phyloP scores from a whole-genome alignment of 75 land plant species.

The Pinus tabuliformis region DNA sequence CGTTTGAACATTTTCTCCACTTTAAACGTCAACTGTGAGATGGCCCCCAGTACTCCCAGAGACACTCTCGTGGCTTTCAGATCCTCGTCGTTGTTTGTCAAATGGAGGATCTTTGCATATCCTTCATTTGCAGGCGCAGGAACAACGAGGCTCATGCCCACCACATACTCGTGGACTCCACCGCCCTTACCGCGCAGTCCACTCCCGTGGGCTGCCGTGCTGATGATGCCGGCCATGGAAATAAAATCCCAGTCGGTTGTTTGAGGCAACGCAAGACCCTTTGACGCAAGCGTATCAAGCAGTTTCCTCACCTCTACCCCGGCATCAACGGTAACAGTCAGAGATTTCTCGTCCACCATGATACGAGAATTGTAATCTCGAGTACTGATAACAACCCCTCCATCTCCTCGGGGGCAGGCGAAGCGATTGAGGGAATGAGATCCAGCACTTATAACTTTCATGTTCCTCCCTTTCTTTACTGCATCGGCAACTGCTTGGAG shows the following conservation, averaged over 20 bases:
- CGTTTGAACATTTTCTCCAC: slow-evolving; percentile 18
- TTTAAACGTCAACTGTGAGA: slow-evolving; percentile 13
- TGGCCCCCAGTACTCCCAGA: slow-evolving; percentile 15
- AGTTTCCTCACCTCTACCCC: slow-evolving; percentile 12
- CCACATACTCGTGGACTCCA: slow-evolving; percentile 43
- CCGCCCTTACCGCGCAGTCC: slow-evolving; percentile 32
- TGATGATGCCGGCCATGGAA: slow-evolving; percentile 33
- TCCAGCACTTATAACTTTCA: slow-evolving; percentile 19
- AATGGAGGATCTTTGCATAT: slow-evolving; percentile 36
- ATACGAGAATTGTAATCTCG: slow-evolving; percentile 8
- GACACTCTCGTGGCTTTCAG: slow-evolving; percentile 12
- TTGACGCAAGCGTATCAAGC: slow-evolving; percentile 24
- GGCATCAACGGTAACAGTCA: slow-evolving; percentile 17
- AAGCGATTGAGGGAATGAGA: slow-evolving; percentile 40
- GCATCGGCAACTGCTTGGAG: slow-evolving; percentile 26
- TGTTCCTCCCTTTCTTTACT: slow-evolving; percentile 19
- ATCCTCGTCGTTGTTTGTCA: slow-evolving; percentile 16
- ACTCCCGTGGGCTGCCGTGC: slow-evolving; percentile 54
- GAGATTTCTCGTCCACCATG: not conserved
- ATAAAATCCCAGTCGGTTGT: slow-evolving; percentile 47
- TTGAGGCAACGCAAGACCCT: slow-evolving; percentile 29
- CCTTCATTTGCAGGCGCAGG: slow-evolving; percentile 38
- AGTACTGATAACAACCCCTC: slow-evolving; percentile 39
- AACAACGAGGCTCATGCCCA: slow-evolving; percentile 24
- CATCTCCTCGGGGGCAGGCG: slow-evolving; percentile 29